phyloP scores from a whole-genome alignment of 2,329 filamentous ascomycete species.

The Bisporella sp. region DNA sequence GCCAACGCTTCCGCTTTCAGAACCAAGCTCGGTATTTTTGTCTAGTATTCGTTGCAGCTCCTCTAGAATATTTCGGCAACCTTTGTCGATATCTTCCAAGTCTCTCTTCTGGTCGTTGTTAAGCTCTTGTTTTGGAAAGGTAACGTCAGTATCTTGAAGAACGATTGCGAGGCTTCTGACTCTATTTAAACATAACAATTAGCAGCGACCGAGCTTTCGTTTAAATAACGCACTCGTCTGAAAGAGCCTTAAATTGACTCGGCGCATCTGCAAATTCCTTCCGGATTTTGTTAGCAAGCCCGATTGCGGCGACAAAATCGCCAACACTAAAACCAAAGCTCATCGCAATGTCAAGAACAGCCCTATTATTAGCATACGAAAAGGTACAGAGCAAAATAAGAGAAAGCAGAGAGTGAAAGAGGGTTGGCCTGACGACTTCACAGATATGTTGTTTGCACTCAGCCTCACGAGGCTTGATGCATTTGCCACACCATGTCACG shows the following conservation, averaged over 20 bases:
- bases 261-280: conserved; percentile 23
- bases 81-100: conserved; percentile 11
- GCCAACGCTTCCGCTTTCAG: conserved; percentile 1
- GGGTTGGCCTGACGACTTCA: not conserved
- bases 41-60: conserved; percentile 5
- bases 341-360: conserved; percentile 14
- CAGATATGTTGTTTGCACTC: not conserved
- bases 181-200: not conserved
- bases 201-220: not conserved
- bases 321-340: conserved; percentile 27
- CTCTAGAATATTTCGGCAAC: conserved; percentile 13
- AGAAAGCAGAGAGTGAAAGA: not conserved
- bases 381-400: not conserved
- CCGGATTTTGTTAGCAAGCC: conserved; percentile 21
- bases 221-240: not conserved
- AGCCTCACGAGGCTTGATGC: not conserved
- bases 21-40: conserved; percentile 5
- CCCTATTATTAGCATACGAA: not conserved
- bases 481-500: not conserved
- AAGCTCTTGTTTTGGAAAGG: conserved; percentile 12
- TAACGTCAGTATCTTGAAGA: conserved; percentile 13
- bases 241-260: conserved; percentile 17
- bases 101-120: conserved; percentile 13
- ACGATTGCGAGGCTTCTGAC: conserved; percentile 8
- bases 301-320: conserved; percentile 23